Percentiles rank a stretch among this genome's conserved stretches.
These are phyloP conservation scores for Russula sp. DNA, from an alignment of 768 basidiomycete genomes.

Conservation along the genomic window DNA sequence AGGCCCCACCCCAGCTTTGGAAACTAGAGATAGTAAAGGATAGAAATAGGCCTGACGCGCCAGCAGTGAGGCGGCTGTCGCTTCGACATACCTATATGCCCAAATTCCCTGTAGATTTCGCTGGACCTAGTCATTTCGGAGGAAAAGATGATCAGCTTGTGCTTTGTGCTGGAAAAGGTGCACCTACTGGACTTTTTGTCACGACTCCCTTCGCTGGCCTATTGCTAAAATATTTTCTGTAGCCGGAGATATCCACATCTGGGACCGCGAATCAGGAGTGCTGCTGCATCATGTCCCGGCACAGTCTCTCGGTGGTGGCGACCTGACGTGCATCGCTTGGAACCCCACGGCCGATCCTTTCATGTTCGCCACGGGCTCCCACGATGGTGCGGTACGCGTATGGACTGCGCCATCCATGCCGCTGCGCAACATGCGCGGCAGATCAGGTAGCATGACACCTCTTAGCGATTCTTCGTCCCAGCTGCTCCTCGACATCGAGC, in stretches of 20 bases:
- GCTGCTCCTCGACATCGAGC: slow-evolving; percentile 15
- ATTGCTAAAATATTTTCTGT: slow-evolving; percentile 6
- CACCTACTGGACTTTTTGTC: slow-evolving; percentile 12
- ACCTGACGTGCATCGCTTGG: slow-evolving; percentile 79
- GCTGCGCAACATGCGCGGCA: neutral
- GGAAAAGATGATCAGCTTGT: slow-evolving; percentile 75
- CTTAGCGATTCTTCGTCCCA: slow-evolving; percentile 15
- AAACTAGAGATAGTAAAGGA: slow-evolving; percentile 61
- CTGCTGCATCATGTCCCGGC: slow-evolving; percentile 65
- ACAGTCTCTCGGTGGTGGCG: slow-evolving; percentile 53
- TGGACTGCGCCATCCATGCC: slow-evolving; percentile 48
- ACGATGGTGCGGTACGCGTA: slow-evolving; percentile 69
- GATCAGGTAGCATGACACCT: slow-evolving; percentile 20
- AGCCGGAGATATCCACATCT: slow-evolving; percentile 82
- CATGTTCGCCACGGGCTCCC: slow-evolving; percentile 69
- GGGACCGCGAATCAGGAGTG: slow-evolving; percentile 76
- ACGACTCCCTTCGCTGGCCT: neutral
- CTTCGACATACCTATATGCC: slow-evolving; percentile 71
- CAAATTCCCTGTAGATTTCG: slow-evolving; percentile 61
- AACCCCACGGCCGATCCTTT: slow-evolving; percentile 61
- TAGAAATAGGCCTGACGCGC: slow-evolving; percentile 35
- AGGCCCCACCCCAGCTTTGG: slow-evolving; percentile 79
- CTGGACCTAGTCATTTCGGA: slow-evolving; percentile 78
- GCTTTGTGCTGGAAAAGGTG: slow-evolving; percentile 71
- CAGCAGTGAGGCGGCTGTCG: slow-evolving; percentile 26